phyloP scores from a whole-genome alignment of 2,329 filamentous ascomycete genomes.

The Ophiocordyceps sinensis region DNA sequence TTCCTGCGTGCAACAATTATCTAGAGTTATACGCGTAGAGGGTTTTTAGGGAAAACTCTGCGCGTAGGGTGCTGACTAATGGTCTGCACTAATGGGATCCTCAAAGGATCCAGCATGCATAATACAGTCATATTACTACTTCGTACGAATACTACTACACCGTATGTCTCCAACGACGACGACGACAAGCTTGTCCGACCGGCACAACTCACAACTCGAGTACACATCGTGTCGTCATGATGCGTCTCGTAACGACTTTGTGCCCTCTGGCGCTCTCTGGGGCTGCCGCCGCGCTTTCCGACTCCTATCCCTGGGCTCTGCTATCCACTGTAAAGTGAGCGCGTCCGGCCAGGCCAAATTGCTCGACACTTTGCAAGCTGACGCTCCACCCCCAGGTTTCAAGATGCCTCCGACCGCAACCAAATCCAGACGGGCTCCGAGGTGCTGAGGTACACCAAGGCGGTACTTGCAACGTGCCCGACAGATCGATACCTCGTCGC shows the following conservation, averaged over 20 bases:
- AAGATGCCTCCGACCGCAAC: slow-evolving; percentile 16
- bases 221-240: slow-evolving; percentile 12
- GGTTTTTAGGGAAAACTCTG: too few species aligned
- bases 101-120: too few species aligned
- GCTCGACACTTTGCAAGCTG: background rate
- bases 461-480: slow-evolving; percentile 52
- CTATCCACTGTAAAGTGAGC: slow-evolving; percentile 73
- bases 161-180: too few species aligned
- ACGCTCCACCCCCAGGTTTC: slow-evolving; percentile 14
- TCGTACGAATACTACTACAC: too few species aligned
- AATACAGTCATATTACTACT: too few species aligned
- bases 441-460: slow-evolving; percentile 26
- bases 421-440: slow-evolving; percentile 35
- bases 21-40: too few species aligned
- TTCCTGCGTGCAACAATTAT: too few species aligned
- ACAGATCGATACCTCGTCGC: slow-evolving; percentile 66
- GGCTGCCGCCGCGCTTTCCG: slow-evolving; percentile 57
- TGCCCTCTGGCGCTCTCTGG: slow-evolving; percentile 40
- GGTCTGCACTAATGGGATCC: too few species aligned
- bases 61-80: too few species aligned
- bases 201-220: background rate
- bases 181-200: too few species aligned
- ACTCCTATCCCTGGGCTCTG: slow-evolving; percentile 80
- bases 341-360: slow-evolving; percentile 3
- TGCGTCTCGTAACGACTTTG: slow-evolving; percentile 40